These are phyloP conservation scores for Coemansia sp. DNA, from an alignment of 192 early-diverging fungal genomes.

Conservation along the genomic window DNA sequence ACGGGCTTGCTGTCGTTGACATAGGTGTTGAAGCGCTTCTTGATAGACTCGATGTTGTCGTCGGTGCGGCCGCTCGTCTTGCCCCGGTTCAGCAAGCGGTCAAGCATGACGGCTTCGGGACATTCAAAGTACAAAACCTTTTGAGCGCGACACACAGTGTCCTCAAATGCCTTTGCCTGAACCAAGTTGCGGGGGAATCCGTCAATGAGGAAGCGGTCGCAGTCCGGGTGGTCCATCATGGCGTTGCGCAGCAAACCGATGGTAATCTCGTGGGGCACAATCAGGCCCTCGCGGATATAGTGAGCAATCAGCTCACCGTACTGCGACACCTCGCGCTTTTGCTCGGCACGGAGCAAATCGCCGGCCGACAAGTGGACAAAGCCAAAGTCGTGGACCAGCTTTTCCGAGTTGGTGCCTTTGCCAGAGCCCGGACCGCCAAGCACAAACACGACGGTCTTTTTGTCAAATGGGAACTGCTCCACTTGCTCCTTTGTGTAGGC, in stretches of 20 bases:
- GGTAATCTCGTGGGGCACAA: constrained; percentile 95
- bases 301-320: constrained; percentile 88
- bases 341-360: constrained; percentile 90
- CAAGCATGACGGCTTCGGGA: constrained; percentile 86
- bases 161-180: constrained; percentile 91
- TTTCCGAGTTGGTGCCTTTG: constrained; percentile 94
- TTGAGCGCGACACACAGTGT: constrained; percentile 68
- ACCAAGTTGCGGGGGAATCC: constrained; percentile 94
- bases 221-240: constrained; percentile 67
- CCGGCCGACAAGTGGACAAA: constrained; percentile 97
- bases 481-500: constrained; percentile 19
- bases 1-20: constrained; percentile 86
- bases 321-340: constrained; percentile 71
- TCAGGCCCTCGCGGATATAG: constrained; percentile 89
- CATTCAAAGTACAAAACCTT: constrained; percentile 92
- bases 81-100: constrained; percentile 87
- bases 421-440: constrained; percentile 86
- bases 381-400: constrained; percentile 81
- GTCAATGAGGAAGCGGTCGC: constrained; percentile 85
- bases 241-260: constrained; percentile 86
- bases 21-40: constrained; percentile 88
- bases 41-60: constrained; percentile 94
- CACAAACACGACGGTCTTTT: constrained; percentile 83
- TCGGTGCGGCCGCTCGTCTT: constrained; percentile 90
- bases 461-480: constrained; percentile 35